A percentile compares a stretch with the other conserved stretches of the same genome.
Conservation (phyloP, 129 eudicot genomes). For the Sambucus nigra region DNA sequence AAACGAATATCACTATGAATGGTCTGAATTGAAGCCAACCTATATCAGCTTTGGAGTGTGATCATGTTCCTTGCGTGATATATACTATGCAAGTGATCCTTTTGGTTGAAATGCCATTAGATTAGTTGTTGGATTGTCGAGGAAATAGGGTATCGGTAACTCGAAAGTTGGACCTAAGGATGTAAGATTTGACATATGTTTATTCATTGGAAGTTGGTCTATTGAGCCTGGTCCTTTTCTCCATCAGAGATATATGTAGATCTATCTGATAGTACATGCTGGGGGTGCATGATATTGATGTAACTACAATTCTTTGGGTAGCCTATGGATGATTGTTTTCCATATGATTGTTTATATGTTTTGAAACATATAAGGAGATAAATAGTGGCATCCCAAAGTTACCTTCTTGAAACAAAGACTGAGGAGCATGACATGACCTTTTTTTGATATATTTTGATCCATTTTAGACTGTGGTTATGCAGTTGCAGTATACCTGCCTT, state of each 20-base stretch:
- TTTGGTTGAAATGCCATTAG: background rate
- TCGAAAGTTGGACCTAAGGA: constrained; percentile 1
- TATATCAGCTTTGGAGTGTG: background rate
- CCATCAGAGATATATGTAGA: background rate
- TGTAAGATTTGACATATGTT: background rate
- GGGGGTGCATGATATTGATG: background rate
- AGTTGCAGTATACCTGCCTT: constrained; percentile 12
- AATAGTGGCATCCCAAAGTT: background rate
- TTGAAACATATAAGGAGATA: background rate
- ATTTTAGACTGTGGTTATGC: constrained; percentile 17
- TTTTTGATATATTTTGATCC: constrained; percentile 15
- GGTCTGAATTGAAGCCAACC: background rate
- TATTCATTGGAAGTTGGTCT: background rate
- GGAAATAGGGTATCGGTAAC: too few relatives aligned
- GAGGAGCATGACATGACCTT: constrained; percentile 5
- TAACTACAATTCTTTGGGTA: background rate
- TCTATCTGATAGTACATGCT: background rate
- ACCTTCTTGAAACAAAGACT: background rate
- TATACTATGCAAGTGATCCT: background rate
- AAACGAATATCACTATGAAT: background rate
- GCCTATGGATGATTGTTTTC: constrained; percentile 1
- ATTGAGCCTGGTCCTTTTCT: background rate
- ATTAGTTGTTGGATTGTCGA: too few relatives aligned
- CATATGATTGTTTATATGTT: background rate
- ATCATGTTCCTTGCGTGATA: background rate